Evolutionary conservation across 1,139 yeast genomes (phyloP), one percentile per base, ranked within the genome.

Genomic region (Pichia sp.): DNA sequence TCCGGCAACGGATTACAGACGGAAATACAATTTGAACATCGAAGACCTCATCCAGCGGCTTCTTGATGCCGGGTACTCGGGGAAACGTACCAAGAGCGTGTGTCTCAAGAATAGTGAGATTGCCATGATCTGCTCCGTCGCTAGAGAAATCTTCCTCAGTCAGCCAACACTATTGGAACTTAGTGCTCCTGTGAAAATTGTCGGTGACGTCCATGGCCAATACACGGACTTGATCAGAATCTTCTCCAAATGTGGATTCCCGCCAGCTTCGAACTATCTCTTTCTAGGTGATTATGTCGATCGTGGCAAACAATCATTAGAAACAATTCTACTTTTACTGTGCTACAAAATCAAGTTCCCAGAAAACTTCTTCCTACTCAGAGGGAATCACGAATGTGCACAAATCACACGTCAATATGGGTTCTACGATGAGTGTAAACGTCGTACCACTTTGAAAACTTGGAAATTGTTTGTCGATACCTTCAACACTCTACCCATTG

Each of bases 371-470:
- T 91, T 91, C 60, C 59, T 91, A 28, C 67, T 91, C 38, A 69
- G 98, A 50, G 97, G 98, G 14, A 91, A 91, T 60, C 98, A 91
- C 61, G 97, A 91, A 63, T 86, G 96, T 62, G 97, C 97, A 18
- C 86, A 83, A 54, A 94, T 91, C 33, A 91, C 97, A 3, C 71
- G 94, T 48, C 95, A 91, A 21, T 91, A 91, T 57, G 97, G 98
- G 5, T 91, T 91, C 55, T 91, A 86, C 58, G 97, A 91, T 62
- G 98, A 91, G 60, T 91, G 97, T 65, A 91, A 91, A 59, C 75
- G 96, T 53, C 73, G 96, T 50, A 59, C 71, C 18, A 85, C 83
- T 58, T 78, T 87, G 52, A 88, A 87, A 58, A 86, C 94, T 1
- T 91, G 97, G 97, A 86, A 87, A 56, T 63, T 80, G 22, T 88